Base-by-base conservation (phyloP, 192 early-diverging fungal genomes). In the Gryganskiella cystojenkinii region DNA sequence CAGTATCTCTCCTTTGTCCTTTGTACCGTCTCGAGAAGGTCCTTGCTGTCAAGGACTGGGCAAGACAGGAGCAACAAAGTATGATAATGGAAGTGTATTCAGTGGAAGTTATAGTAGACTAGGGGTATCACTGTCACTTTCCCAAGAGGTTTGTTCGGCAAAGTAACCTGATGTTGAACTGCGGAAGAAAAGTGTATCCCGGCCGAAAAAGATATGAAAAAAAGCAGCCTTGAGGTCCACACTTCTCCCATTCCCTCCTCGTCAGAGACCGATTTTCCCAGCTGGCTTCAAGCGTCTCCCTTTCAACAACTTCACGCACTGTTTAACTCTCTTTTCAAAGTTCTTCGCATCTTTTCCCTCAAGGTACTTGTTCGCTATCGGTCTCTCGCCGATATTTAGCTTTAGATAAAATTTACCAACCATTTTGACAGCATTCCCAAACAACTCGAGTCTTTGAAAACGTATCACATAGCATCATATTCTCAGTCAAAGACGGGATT, bases 301-400 rank as follows among this genome's bases (percentile, higher is more conserved):
- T 92, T 91, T 87, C 82, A 86, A 86, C 90, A 90, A 90, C 91
- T 91, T 92, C 89, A 91, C 90, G 89, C 84, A 84, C 90, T 91
- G 67, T 90, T 91, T 89, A 82, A 90, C 87, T 92, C 90, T 90
- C 88, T 91, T 89, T 92, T 87, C 88, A 90, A 89, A 90, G 87
- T 90, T 80, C 87, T 90, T 91, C 91, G 90, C 90, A 91, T 89
- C 91, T 91, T 92, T n/a, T 92, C 90, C 88, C 86, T 92, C 89
- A 90, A 86, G 86, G 91, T 92, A 91, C 90, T 92, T 92, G 90
- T 92, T 92, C 84, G 89, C 88, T 92, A 92, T 92, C 88, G 88
- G 91, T 90, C 89, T 91, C 91, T 90, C 85, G 85, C 85, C 87
- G 80, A 85, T 92, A 92, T 91, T 92, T 90, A 92, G 90, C 89